Evolutionary conservation across 2,329 filamentous ascomycete species (phyloP), one percentile per base, ranked within the genome.

Genomic region (Fusarium sp.): DNA sequence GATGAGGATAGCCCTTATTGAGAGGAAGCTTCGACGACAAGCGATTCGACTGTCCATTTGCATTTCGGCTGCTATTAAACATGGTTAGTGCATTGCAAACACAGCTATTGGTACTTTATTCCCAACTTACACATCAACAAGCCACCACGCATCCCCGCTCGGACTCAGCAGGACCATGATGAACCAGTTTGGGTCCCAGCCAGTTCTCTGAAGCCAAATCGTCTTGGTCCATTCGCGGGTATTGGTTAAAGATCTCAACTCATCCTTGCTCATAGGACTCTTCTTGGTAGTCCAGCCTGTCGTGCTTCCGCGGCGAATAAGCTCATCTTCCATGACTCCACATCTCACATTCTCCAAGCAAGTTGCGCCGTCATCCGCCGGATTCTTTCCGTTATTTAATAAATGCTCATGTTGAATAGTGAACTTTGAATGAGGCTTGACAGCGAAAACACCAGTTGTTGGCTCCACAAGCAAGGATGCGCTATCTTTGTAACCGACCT

Each of bases 61-160:
- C 73, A 32, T 74, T 72, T 24, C 77, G 77, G 59, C 79, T 78
- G 36, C 82, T 82, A 39, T 17, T 18, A 26, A 50, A 7, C 15
- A 39, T 55, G 62, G 62, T 79, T 68, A 79, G 75, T 57, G 56
- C 61, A 54, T n/a, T 22, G 41, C 44, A 48, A 26, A 34, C 17
- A 38, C 45, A n/a, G 22, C 24, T 28, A 32, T n/a, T 30, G 20
- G 32, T 36, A 26, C 24, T n/a, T 22, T 15, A 55, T 13, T 13
- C 32, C 22, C 20, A 56, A 64, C 88, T 83, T 84, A 91, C 87
- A 89, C 81, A 81, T 92, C 88, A 61, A 94, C 85, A 68, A 95
- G 84, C 90, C 92, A 95, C 93, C 94, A 97, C 70, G 88, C 88
- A 79, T 96, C 93, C 60, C 94, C 93, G 77, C 88, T 87, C 78